These are phyloP conservation scores for Panicum virgatum DNA, from an alignment of 202 grass and related monocot genomes.

Conservation along the genomic window DNA sequence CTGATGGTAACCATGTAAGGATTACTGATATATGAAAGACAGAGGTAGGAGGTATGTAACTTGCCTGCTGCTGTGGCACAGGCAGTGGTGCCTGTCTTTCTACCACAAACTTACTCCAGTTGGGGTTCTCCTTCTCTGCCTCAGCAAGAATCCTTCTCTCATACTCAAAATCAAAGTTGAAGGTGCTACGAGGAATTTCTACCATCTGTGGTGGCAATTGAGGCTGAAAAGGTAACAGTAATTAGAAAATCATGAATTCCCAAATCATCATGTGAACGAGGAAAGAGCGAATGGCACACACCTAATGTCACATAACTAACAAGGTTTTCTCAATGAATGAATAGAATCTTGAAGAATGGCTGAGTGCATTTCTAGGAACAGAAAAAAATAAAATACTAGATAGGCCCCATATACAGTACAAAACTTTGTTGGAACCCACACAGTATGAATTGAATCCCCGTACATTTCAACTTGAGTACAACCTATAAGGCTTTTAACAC, in stretches of 20 bases:
- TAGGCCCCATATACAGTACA: not conserved
- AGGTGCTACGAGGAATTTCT: conserved; percentile 74
- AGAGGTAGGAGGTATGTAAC: conserved; percentile 39
- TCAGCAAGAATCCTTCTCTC: conserved; percentile 91
- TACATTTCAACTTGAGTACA: conserved; percentile 10
- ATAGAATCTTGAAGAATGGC: not conserved
- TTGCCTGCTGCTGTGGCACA: conserved; percentile 26
- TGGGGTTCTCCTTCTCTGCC: conserved; percentile 85
- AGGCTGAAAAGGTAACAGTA: conserved; percentile 60
- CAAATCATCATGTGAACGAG: not conserved
- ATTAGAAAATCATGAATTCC: conserved; percentile 25
- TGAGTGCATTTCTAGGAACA: conserved; percentile 15
- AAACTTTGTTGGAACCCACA: not conserved
- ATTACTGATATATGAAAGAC: conserved; percentile 15
- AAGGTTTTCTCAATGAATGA: not conserved
- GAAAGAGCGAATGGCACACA: conserved; percentile 2
- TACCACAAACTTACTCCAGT: conserved; percentile 72
- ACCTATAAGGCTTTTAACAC: not conserved
- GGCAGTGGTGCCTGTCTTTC: conserved; percentile 54
- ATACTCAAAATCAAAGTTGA: conserved; percentile 94
- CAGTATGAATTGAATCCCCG: not conserved
- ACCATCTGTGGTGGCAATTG: conserved; percentile 62
- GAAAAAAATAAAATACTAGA: not conserved
- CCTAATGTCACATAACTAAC: not conserved
- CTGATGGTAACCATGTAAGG: not conserved